Evolutionary conservation across 2,329 filamentous ascomycete species (phyloP).

Genomic region (Boeremia exigua): DNA sequence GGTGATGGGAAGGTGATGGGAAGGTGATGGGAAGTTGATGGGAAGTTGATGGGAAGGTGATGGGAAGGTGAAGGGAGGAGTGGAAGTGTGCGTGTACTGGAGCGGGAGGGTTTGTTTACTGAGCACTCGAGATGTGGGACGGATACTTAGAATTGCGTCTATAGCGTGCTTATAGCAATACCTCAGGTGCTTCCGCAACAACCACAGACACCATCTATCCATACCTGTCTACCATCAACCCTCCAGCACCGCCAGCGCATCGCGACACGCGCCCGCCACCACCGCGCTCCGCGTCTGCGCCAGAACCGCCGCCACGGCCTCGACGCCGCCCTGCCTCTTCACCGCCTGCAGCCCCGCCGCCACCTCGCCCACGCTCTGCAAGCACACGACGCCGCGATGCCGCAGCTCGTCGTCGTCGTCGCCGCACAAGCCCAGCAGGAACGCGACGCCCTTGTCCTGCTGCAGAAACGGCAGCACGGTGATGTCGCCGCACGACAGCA

Average conservation of each 20-base stretch:
- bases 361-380: conserved; percentile 75
- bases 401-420: conserved; percentile 72
- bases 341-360: conserved; percentile 44
- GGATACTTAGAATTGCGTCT: too few relatives aligned
- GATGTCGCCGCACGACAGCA: conserved; percentile 75
- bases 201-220: neutral
- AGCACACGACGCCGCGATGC: conserved; percentile 74
- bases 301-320: conserved; percentile 72
- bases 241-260: conserved; percentile 73
- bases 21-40: too few relatives aligned
- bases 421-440: conserved; percentile 79
- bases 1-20: too few relatives aligned
- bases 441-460: conserved; percentile 70
- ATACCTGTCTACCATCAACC: conserved; percentile 4
- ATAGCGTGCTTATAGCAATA: too few relatives aligned
- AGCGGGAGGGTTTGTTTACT: too few relatives aligned
- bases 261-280: conserved; percentile 73
- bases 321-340: conserved; percentile 67
- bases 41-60: too few relatives aligned
- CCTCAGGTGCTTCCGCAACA: too few relatives aligned
- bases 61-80: too few relatives aligned
- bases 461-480: conserved; percentile 75
- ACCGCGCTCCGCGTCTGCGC: conserved; percentile 72
- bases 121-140: too few relatives aligned
- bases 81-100: too few relatives aligned